phyloP scores from a whole-genome alignment of 116 monocot species.

The Thalassia testudinum region DNA sequence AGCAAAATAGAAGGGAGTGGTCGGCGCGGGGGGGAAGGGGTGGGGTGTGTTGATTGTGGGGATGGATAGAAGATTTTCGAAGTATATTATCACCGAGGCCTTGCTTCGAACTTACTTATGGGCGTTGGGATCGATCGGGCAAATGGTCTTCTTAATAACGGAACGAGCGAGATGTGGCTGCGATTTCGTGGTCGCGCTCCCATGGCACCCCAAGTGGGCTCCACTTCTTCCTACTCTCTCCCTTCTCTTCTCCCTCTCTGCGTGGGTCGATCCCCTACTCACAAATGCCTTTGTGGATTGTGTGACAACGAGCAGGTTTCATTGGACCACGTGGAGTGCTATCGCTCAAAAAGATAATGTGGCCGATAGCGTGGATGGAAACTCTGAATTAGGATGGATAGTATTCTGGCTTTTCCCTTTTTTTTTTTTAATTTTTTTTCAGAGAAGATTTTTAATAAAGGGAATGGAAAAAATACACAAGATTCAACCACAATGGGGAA shows the following conservation, averaged over 20 bases:
- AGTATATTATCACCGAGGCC: too few species aligned
- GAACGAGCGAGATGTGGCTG: background rate
- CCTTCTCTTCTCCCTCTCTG: background rate
- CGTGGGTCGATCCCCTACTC: background rate
- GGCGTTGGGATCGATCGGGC: too few species aligned
- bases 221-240: background rate
- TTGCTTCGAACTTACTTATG: too few species aligned
- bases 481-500: too few species aligned
- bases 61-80: background rate
- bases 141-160: too few species aligned
- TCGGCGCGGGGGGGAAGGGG: background rate
- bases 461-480: too few species aligned
- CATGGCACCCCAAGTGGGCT: background rate
- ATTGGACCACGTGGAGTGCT: background rate
- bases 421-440: too few species aligned
- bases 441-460: too few species aligned
- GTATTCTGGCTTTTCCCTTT: too few species aligned
- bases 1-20: background rate
- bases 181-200: background rate
- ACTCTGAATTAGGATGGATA: too few species aligned
- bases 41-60: background rate
- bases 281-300: background rate
- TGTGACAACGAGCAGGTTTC: background rate
- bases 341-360: too few species aligned
- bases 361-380: too few species aligned